phyloP scores from a whole-genome alignment of 805 yeast genomes.

The Ascoidea rubescens region DNA sequence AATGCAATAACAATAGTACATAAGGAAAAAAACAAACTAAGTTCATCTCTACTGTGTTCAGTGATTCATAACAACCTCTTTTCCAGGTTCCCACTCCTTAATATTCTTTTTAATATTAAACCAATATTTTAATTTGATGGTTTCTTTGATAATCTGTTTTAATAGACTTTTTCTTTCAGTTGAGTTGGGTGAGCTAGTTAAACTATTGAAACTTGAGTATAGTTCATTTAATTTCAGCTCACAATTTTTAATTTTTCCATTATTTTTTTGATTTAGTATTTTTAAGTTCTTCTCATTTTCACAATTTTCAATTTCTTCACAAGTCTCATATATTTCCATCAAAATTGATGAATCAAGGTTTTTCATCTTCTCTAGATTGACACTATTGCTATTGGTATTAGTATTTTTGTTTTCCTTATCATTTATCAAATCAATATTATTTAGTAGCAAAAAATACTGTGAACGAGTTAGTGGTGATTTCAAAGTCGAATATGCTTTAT shows the following conservation, averaged over 20 bases:
- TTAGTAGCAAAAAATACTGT: slow-evolving; percentile 34
- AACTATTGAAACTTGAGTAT: slow-evolving; percentile 15
- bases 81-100: slow-evolving; percentile 66
- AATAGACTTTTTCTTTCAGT: slow-evolving; percentile 24
- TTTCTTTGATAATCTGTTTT: slow-evolving; percentile 46
- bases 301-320: slow-evolving; percentile 68
- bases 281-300: slow-evolving; percentile 42
- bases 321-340: slow-evolving; percentile 70
- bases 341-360: slow-evolving; percentile 41
- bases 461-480: slow-evolving; percentile 60
- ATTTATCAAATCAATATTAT: slow-evolving; percentile 38
- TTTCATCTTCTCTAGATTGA: slow-evolving; percentile 24
- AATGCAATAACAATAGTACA: too few relatives aligned
- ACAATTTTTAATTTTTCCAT: slow-evolving; percentile 33
- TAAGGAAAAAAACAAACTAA: too few relatives aligned
- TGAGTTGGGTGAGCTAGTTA: too few relatives aligned
- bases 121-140: slow-evolving; percentile 76
- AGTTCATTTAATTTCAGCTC: slow-evolving; percentile 32
- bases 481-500: slow-evolving; percentile 65
- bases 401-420: slow-evolving; percentile 37
- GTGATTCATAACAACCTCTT: slow-evolving; percentile 52
- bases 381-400: slow-evolving; percentile 15
- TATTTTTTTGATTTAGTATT: slow-evolving; percentile 38
- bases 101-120: slow-evolving; percentile 59
- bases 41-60: slow-evolving; percentile 13